These are phyloP conservation scores for Blastobotrys indianensis DNA, from an alignment of 1,139 yeast genomes.

Conservation along the genomic window DNA sequence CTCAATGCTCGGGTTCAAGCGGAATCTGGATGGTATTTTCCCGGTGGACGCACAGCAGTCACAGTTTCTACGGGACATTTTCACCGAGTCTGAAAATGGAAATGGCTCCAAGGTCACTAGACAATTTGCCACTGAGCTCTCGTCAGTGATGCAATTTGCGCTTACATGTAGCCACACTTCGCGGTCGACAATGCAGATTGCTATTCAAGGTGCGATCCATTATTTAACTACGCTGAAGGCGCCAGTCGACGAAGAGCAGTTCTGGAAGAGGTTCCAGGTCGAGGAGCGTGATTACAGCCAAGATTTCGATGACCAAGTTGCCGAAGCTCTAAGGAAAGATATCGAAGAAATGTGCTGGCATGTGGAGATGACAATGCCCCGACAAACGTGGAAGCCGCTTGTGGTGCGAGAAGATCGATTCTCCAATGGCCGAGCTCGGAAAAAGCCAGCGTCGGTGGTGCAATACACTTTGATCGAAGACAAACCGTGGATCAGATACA, in stretches of 20 bases:
- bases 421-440: constrained; percentile 7
- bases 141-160: constrained; percentile 10
- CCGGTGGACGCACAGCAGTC: too few species aligned
- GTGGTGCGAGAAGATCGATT: constrained; percentile 6
- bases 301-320: constrained; percentile 6
- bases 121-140: constrained; percentile 2
- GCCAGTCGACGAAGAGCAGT: constrained; percentile 8
- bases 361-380: constrained; percentile 1
- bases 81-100: too few species aligned
- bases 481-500: constrained; percentile 8
- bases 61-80: too few species aligned
- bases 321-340: constrained; percentile 8
- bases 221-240: constrained; percentile 11
- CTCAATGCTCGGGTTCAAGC: constrained; percentile 2
- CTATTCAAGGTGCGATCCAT: constrained; percentile 11
- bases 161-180: constrained; percentile 7
- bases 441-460: constrained; percentile 4
- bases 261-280: constrained; percentile 6
- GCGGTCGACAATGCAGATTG: constrained; percentile 8
- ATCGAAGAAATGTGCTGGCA: constrained; percentile 8
- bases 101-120: too few species aligned
- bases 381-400: neutral
- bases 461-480: constrained; percentile 1
- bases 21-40: neutral
- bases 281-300: constrained; percentile 4